Conservation (phyloP, 2,329 filamentous ascomycete species). For the Hymenoscyphus salicellus region DNA sequence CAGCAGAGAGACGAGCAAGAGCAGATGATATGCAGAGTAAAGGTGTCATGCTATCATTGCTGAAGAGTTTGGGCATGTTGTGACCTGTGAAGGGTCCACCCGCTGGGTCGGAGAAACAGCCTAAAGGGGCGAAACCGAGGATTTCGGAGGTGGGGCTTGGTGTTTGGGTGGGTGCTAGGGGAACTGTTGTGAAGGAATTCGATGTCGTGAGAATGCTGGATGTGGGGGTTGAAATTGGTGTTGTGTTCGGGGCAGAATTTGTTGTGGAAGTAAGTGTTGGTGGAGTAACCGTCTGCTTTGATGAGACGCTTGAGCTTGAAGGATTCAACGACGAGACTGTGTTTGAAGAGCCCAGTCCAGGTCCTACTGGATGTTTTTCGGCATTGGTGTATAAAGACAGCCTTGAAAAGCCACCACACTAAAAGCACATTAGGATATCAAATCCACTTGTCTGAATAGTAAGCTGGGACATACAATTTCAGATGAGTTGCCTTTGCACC, state of each 20-base stretch:
- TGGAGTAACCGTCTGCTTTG: background rate
- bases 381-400: constrained; percentile 24
- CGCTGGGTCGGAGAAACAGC: constrained; percentile 34
- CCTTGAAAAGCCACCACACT: constrained; percentile 28
- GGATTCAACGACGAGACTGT: background rate
- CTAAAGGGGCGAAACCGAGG: constrained; percentile 33
- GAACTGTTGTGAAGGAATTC: background rate
- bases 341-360: background rate
- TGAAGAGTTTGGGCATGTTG: constrained; percentile 35
- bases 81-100: constrained; percentile 27
- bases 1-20: constrained; percentile 30
- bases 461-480: constrained; percentile 24
- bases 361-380: background rate
- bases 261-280: background rate
- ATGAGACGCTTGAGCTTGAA: background rate
- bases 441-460: background rate
- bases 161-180: background rate
- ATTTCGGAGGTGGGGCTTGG: constrained; percentile 19
- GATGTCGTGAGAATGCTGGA: background rate
- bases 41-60: constrained; percentile 37
- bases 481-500: constrained; percentile 26
- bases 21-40: constrained; percentile 38
- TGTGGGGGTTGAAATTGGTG: background rate
- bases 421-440: constrained; percentile 22
- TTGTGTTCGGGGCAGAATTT: background rate